Conservation (phyloP, 768 basidiomycete genomes). For the Cystofilobasidium capitatum region DNA sequence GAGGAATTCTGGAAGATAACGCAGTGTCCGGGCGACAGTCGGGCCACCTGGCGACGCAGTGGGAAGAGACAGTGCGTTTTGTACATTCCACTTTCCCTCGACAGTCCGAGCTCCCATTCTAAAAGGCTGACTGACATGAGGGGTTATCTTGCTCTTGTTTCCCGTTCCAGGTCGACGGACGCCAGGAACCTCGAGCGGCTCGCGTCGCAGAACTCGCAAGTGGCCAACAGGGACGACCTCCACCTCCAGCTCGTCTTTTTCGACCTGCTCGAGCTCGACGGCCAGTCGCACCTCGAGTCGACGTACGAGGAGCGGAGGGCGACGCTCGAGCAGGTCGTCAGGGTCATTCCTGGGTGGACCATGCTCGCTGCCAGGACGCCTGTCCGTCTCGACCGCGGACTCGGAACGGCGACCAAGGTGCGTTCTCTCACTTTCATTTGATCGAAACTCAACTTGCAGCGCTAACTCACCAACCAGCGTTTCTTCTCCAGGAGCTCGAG, state of each 20-base stretch:
- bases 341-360: constrained; percentile 47
- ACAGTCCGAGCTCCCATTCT: neutral
- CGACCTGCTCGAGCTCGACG: constrained; percentile 65
- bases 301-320: constrained; percentile 55
- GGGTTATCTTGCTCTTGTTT: neutral
- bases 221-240: constrained; percentile 41
- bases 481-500: neutral
- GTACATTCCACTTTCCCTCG: neutral
- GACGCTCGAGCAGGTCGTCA: constrained; percentile 53
- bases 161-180: neutral
- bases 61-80: neutral
- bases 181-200: neutral
- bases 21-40: constrained; percentile 15
- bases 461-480: too few species aligned
- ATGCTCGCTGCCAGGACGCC: constrained; percentile 49
- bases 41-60: constrained; percentile 16
- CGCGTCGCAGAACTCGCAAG: constrained; percentile 33
- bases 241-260: constrained; percentile 79
- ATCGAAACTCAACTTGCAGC: too few species aligned
- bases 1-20: constrained; percentile 53
- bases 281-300: constrained; percentile 47
- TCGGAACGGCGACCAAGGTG: constrained; percentile 25
- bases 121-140: neutral
- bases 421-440: neutral
- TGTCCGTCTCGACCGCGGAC: constrained; percentile 43